A percentile compares a stretch with the other conserved stretches of the same genome.
Evolutionary conservation across 768 basidiomycete genomes (phyloP).

Genomic region (Pseudohyphozyma bogoriensis): DNA sequence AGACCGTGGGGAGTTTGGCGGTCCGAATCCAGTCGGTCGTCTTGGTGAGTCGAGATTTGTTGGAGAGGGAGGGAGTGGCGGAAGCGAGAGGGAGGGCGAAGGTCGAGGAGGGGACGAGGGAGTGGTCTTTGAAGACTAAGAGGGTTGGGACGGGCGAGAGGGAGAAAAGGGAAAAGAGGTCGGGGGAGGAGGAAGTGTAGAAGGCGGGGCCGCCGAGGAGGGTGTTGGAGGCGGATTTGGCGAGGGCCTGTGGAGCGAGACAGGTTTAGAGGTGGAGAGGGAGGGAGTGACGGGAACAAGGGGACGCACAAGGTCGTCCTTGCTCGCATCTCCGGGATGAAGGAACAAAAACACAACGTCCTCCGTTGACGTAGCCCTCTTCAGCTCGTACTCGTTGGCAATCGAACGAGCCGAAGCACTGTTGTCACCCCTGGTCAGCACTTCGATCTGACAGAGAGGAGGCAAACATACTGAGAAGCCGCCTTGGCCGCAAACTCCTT

Average conservation of each 20-base stretch:
- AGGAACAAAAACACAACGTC: conserved; percentile 57
- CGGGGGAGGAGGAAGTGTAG: conserved; percentile 42
- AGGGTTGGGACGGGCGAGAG: conserved; percentile 38
- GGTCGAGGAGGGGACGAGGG: conserved; percentile 47
- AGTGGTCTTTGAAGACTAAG: conserved; percentile 54
- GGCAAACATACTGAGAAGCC: conserved; percentile 51
- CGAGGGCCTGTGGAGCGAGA: conserved; percentile 41
- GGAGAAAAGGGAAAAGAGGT: conserved; percentile 35
- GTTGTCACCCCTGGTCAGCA: no score
- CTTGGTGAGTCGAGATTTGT: conserved; percentile 16
- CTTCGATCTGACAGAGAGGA: neutral
- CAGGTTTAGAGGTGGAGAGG: neutral
- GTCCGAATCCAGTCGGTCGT: conserved; percentile 50
- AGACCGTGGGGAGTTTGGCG: conserved; percentile 60
- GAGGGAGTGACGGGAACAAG: neutral
- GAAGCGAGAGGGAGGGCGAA: conserved; percentile 29
- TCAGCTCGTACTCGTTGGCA: conserved; percentile 12
- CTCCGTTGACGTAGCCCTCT: conserved; percentile 35
- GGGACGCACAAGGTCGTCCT: conserved; percentile 37
- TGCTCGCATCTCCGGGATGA: conserved; percentile 36
- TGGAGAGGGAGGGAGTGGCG: conserved; percentile 2
- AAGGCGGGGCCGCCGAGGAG: conserved; percentile 46
- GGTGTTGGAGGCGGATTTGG: conserved; percentile 51
- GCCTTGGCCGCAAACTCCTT: conserved; percentile 67
- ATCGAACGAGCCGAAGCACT: no score